A percentile compares a stretch with the other conserved stretches of the same genome.
These are phyloP conservation scores for Pseudohalonectria lignicola DNA, from an alignment of 2,329 filamentous ascomycete species.

Conservation along the genomic window DNA sequence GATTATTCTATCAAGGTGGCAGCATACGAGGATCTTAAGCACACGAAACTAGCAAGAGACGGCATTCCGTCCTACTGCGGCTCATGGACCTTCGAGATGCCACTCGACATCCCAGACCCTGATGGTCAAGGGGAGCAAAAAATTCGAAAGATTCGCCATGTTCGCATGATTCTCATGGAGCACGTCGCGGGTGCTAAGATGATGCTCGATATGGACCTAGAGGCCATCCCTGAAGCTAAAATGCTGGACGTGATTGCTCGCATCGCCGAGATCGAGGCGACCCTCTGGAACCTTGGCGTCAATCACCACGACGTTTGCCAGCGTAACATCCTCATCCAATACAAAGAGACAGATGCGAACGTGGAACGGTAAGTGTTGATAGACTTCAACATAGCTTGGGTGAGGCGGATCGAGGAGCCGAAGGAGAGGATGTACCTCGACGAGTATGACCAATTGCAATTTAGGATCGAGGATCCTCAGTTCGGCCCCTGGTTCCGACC, in stretches of 20 bases:
- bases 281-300: conserved; percentile 1
- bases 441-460: no score
- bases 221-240: background rate
- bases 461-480: background rate
- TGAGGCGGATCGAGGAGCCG: background rate
- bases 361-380: background rate
- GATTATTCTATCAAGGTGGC: conserved; percentile 17
- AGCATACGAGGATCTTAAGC: conserved; percentile 59
- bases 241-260: conserved; percentile 2
- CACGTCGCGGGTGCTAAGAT: conserved; percentile 1
- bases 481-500: background rate
- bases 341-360: background rate
- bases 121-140: no score
- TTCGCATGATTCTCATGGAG: conserved; percentile 5
- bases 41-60: conserved; percentile 51
- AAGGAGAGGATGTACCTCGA: no score
- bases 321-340: conserved; percentile 2
- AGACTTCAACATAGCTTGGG: background rate
- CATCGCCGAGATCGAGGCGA: background rate
- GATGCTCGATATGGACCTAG: background rate
- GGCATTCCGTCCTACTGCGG: conserved; percentile 4
- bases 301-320: conserved; percentile 3
- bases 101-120: background rate
- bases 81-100: conserved; percentile 6
- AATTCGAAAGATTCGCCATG: background rate